Conservation (phyloP, 805 yeast species). For the Suhomyces emberorum region DNA sequence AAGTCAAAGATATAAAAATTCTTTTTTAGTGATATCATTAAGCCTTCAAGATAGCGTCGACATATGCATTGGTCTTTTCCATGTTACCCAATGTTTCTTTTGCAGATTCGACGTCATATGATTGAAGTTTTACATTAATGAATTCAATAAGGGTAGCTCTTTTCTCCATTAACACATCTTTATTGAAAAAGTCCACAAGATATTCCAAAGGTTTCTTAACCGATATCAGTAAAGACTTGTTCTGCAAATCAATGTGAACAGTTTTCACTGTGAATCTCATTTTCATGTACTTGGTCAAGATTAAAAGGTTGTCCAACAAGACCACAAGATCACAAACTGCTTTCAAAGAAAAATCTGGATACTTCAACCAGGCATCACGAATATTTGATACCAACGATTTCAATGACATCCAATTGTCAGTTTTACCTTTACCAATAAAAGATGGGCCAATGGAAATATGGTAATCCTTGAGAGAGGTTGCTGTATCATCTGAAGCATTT, state of each 20-base stretch:
- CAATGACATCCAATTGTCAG: background rate
- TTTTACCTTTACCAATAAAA: background rate
- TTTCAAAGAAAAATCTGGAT: slow-evolving; percentile 14
- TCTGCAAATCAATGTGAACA: background rate
- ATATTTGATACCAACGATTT: background rate
- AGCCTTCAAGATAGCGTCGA: slow-evolving; percentile 15
- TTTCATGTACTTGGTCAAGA: slow-evolving; percentile 11
- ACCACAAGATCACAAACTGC: slow-evolving; percentile 15
- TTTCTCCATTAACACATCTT: slow-evolving; percentile 7
- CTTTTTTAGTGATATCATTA: background rate
- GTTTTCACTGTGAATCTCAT: slow-evolving; percentile 1
- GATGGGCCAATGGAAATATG: background rate
- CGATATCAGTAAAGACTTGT: background rate
- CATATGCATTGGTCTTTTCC: slow-evolving; percentile 16
- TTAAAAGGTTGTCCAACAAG: slow-evolving; percentile 16
- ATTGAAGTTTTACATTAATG: slow-evolving; percentile 11
- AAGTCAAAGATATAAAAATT: too few relatives aligned
- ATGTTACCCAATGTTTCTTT: slow-evolving; percentile 16
- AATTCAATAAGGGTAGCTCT: slow-evolving; percentile 11
- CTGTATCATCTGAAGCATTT: slow-evolving; percentile 19
- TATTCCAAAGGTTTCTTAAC: background rate
- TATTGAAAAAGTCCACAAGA: slow-evolving; percentile 1
- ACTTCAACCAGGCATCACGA: slow-evolving; percentile 18
- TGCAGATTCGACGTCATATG: slow-evolving; percentile 6
- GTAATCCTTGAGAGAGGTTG: background rate